phyloP scores from a whole-genome alignment of 768 basidiomycete genomes.

The Baorangia bicolor region DNA sequence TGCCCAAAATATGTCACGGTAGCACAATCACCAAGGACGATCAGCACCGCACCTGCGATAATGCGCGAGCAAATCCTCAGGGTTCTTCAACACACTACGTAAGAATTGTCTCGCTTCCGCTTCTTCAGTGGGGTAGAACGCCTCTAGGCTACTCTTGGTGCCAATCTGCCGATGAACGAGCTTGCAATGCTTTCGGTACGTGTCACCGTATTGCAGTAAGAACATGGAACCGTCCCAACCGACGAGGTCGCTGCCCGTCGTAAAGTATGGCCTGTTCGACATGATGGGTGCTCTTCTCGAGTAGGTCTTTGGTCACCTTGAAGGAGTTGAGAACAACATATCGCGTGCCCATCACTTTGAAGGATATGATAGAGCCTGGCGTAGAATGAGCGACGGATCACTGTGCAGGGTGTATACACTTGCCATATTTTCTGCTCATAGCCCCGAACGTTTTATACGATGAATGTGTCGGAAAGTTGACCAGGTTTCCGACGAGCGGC shows the following conservation, averaged over 20 bases:
- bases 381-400: conserved; percentile 9
- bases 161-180: conserved; percentile 9
- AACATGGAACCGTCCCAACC: conserved; percentile 1
- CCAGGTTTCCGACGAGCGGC: conserved; percentile 51
- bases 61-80: conserved; percentile 5
- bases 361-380: conserved; percentile 6
- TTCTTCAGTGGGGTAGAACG: conserved; percentile 4
- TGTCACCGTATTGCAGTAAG: conserved; percentile 13
- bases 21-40: not conserved
- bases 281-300: conserved; percentile 5
- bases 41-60: not conserved
- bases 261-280: conserved; percentile 8
- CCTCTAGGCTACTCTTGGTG: conserved; percentile 1
- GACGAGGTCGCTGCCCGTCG: conserved; percentile 22
- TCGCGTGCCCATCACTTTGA: conserved; percentile 39
- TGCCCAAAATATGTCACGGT: conserved; percentile 8
- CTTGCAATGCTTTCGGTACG: conserved; percentile 3
- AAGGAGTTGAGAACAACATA: conserved; percentile 50
- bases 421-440: conserved; percentile 44
- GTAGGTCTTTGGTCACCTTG: conserved; percentile 26
- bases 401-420: conserved; percentile 9
- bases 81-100: not conserved
- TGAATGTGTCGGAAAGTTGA: conserved; percentile 52
- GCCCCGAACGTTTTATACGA: conserved; percentile 51
- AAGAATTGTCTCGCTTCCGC: conserved; percentile 4